These are phyloP conservation scores for Krasilnikovozyma curviuscula DNA, from an alignment of 768 basidiomycete species.

Conservation along the genomic window DNA sequence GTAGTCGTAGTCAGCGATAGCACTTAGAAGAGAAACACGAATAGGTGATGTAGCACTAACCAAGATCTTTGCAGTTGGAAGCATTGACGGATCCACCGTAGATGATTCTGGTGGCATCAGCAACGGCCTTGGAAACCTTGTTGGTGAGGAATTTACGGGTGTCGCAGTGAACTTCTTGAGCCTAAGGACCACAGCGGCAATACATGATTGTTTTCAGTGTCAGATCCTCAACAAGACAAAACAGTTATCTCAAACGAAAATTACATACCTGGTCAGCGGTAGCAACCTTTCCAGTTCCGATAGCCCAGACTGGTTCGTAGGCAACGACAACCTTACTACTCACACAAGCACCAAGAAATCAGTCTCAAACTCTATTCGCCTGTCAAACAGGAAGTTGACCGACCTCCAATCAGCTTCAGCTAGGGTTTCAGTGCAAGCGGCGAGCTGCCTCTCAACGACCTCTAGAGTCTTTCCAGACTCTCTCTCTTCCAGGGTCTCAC, in stretches of 20 bases:
- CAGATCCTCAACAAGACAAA: no score
- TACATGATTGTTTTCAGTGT: neutral
- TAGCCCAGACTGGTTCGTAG: slow-evolving; percentile 93
- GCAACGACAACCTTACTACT: slow-evolving; percentile 75
- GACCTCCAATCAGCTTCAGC: slow-evolving; percentile 56
- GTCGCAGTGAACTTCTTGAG: slow-evolving; percentile 73
- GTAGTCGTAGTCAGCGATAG: neutral
- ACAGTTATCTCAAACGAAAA: no score
- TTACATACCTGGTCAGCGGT: slow-evolving; percentile 36
- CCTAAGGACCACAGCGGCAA: slow-evolving; percentile 33
- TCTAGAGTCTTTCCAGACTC: slow-evolving; percentile 55
- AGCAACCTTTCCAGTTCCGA: slow-evolving; percentile 93
- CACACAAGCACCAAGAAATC: neutral
- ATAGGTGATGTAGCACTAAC: slow-evolving; percentile 32
- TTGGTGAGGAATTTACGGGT: slow-evolving; percentile 55
- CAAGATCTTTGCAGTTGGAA: slow-evolving; percentile 68
- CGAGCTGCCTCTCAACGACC: slow-evolving; percentile 66
- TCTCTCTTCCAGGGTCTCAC: slow-evolving; percentile 77
- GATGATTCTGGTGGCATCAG: slow-evolving; percentile 61
- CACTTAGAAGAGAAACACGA: neutral
- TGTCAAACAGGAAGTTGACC: slow-evolving; percentile 18
- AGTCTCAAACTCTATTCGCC: neutral
- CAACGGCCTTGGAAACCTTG: slow-evolving; percentile 48
- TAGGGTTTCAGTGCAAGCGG: slow-evolving; percentile 47
- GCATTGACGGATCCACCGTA: slow-evolving; percentile 89